Base-by-base conservation (phyloP, 495 filamentous ascomycete species). In the Penicillium angulare region DNA sequence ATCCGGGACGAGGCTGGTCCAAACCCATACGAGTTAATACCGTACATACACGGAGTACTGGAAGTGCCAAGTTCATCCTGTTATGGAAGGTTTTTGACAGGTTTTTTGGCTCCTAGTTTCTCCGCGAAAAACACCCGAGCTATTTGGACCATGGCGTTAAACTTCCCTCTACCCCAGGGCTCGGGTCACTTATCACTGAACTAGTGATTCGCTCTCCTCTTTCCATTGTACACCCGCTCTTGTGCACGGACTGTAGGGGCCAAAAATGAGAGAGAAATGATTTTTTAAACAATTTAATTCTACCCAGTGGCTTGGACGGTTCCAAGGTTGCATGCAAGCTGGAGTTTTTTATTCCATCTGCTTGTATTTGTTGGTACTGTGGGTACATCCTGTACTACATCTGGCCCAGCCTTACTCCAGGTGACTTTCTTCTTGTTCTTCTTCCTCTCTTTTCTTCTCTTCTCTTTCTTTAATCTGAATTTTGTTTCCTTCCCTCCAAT, bases 121-220 rank as follows among this genome's bases (percentile, higher is more conserved):
- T n/a, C n/a, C n/a, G n/a, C n/a, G n/a, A n/a, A n/a, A n/a, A n/a
- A n/a, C n/a, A 23, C 32, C 34, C 20, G 24, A 39, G 24, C 50
- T 47, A 41, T 31, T n/a, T 49, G 42, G 18, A 45, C 33, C 32
- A 42, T 48, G 32, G 16, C 23, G 40, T 15, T 40, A n/a, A 29
- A 43, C 33, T 36, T 34, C 21, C 18, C 38, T 5, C 18, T 44
- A 44, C 52, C 52, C 46, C 45, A 23, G 52, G 41, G 33, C 47
- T 45, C 22, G 49, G 42, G 3, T 15, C 9, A 40, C 38, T 41
- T 10, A 21, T 23, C 22, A 5, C 33, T 35, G 33, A n/a, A 13
- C 12, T 3, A 6, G 6, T 35, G 7, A 35, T 17, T 17, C 13
- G 5, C 33, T 35, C 17, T 8, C 12, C 12, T 5, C 2, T 21